Evolutionary conservation across 306 rosid species (phyloP), one percentile per base, ranked within the genome.

Genomic region (Rosa lucieae): DNA sequence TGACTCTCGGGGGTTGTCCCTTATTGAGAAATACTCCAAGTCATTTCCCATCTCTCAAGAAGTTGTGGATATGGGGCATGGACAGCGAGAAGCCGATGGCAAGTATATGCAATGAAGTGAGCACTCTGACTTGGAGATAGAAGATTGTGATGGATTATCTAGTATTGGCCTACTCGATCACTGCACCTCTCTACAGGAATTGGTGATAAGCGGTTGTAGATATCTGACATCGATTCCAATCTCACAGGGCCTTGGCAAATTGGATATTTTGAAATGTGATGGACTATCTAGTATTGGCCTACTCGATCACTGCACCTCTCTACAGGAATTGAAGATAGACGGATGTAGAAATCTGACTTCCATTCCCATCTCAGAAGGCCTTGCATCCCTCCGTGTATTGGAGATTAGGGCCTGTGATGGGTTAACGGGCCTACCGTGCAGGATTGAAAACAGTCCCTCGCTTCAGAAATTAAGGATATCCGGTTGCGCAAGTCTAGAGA

Each of bases 401-500:
- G 2, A 6, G 0, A 21, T 69, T 43, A 3, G 2, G 1, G 3
- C 0, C 0, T 62, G 69, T 63, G 10, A 1, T 32, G 10, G 43
- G 26, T n/a, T 52, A 42, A 42, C 44, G 35, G 35, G 35, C 35
- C 35, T 32, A 17, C 58, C 58, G 21, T 15, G 58, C 21, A 21
- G 58, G 58, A 52, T 52, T 49, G 53, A 49, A 49, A 15, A 12
- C 46, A 55, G 67, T 18, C 39, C 67, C 39, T 40, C 77, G 55
- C 77, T 73, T 13, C 1, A 52, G 20, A 0, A 2, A 0, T 10
- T 73, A 29, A 0, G 0, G 0, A 35, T 73, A 9, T 0, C 0
- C 2, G 0, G 0, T 2, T 72, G 76, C 5, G 0, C 4, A 1
- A 35, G 0, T 12, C n/a, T 51, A 51, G 56, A 1, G 20, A 4